A percentile compares a stretch with the other conserved stretches of the same genome.
phyloP scores from a whole-genome alignment of 2,329 filamentous ascomycete species.

The Bertia moriformis region DNA sequence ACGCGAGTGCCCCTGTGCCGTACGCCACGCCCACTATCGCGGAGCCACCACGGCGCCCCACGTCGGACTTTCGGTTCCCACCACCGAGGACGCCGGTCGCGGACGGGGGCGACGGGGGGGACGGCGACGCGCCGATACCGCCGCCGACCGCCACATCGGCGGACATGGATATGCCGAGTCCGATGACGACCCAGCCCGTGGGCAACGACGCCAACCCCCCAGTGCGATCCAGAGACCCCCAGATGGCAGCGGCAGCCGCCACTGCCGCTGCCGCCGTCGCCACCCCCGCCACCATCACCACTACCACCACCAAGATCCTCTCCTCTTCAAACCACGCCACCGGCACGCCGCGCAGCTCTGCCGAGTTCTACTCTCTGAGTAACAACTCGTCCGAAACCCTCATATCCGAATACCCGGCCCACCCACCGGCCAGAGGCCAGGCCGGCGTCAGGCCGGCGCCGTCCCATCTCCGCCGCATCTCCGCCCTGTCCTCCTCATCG shows the following conservation, averaged over 20 bases:
- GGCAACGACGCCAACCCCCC: conserved; percentile 12
- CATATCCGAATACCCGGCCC: conserved; percentile 70
- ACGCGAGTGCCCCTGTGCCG: no score
- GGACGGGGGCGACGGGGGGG: no score
- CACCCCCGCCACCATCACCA: no score
- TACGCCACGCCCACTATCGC: no score
- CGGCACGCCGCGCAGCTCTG: conserved; percentile 76
- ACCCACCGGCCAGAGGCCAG: conserved; percentile 20
- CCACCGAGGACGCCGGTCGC: no score
- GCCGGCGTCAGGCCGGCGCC: no score
- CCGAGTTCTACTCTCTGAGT: conserved; percentile 87
- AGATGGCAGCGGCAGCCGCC: conserved; percentile 36
- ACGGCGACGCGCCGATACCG: no score
- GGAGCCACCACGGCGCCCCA: no score
- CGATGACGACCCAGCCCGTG: no score
- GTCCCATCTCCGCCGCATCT: conserved; percentile 29
- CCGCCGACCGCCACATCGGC: no score
- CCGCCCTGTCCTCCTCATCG: conserved; percentile 24
- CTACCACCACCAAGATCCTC: background rate
- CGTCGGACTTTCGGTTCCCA: no score
- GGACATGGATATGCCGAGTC: no score
- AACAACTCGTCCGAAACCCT: conserved; percentile 91
- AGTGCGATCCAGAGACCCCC: conserved; percentile 24
- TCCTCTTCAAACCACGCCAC: conserved; percentile 38
- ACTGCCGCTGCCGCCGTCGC: conserved; percentile 42